Evolutionary conservation across 202 grass and related monocot species (phyloP), one percentile per base, ranked within the genome.

Genomic region (Panicum virgatum): DNA sequence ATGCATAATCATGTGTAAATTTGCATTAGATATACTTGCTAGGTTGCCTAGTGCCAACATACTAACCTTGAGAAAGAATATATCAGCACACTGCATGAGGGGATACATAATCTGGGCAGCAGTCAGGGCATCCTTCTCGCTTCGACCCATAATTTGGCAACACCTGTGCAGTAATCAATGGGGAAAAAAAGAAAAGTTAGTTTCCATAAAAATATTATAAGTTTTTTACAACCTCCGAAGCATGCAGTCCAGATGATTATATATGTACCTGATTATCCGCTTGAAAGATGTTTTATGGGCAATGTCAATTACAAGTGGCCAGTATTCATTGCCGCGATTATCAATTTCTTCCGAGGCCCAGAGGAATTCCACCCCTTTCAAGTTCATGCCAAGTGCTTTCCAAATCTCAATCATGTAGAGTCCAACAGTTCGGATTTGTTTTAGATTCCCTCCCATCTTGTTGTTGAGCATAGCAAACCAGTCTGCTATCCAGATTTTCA

Each of bases 21-120:
- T 51, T 3, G 7, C 15, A 51, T 7, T 51, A 51, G 48, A 3
- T 19, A 3, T 16, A 48, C 3, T 3, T 5, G 4, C 46, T 16
- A 48, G 46, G 46, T 1, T 51, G 15, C 48, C 5, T 5, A 19
- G 48, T 51, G 16, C 48, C 15, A 1, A 23, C n/a, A 23, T 9
- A 57, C 22, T 10, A 47, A 87, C 84, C 84, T 87, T 79, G 3
- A 93, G 82, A 39, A 90, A 93, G 69, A 93, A 87, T 83, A 88
- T 75, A n/a, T 88, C 87, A 53, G 87, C 91, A 77, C 87, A 93
- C 62, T 88, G 87, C 87, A 93, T 90, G 73, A 88, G 87, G 36
- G 91, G 91, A 13, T 83, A 90, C 18, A 88, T 50, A 62, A 93
- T 83, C 85, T 93, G 84, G 27, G 81, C 91, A 38, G 84, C 85